A percentile compares a stretch with the other conserved stretches of the same genome.
Conservation (phyloP, 495 filamentous ascomycete species). For the Trichocladium antarcticum region DNA sequence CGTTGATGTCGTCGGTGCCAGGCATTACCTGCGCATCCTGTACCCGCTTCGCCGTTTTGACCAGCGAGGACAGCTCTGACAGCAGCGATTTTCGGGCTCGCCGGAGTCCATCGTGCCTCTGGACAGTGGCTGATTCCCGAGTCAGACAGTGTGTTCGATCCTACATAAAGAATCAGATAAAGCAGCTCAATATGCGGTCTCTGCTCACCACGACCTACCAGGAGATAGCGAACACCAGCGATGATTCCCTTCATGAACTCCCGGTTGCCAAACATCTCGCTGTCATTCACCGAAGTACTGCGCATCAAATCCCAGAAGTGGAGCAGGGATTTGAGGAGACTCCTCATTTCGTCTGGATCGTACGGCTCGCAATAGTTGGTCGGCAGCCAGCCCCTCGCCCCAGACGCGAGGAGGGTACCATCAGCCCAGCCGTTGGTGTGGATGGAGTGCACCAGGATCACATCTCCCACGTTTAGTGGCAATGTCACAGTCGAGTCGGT, state of each 20-base stretch:
- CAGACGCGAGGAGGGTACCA: conserved; percentile 82
- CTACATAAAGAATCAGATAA: conserved; percentile 34
- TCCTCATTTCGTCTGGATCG: conserved; percentile 73
- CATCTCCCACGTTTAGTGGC: conserved; percentile 77
- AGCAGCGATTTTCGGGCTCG: conserved; percentile 74
- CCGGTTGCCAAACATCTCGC: conserved; percentile 66
- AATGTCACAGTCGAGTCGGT: conserved; percentile 73
- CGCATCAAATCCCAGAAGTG: conserved; percentile 87
- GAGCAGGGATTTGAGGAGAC: conserved; percentile 72
- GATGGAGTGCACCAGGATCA: conserved; percentile 91
- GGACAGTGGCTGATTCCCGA: conserved; percentile 62
- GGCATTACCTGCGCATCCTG: conserved; percentile 48
- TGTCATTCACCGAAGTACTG: conserved; percentile 53
- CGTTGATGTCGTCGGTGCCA: conserved; percentile 51
- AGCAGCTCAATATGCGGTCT: not conserved
- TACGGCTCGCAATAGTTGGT: conserved; percentile 98
- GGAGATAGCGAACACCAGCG: conserved; percentile 77
- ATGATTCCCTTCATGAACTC: conserved; percentile 87
- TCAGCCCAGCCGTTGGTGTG: conserved; percentile 99
- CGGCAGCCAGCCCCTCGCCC: conserved; percentile 88
- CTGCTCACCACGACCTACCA: conserved; percentile 48
- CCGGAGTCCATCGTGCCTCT: conserved; percentile 63
- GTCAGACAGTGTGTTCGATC: conserved; percentile 82
- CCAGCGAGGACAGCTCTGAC: conserved; percentile 77
- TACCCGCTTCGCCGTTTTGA: conserved; percentile 74